Evolutionary conservation across 2,329 filamentous ascomycete species (phyloP), one percentile per base, ranked within the genome.

Genomic region (Alternaria burnsii): DNA sequence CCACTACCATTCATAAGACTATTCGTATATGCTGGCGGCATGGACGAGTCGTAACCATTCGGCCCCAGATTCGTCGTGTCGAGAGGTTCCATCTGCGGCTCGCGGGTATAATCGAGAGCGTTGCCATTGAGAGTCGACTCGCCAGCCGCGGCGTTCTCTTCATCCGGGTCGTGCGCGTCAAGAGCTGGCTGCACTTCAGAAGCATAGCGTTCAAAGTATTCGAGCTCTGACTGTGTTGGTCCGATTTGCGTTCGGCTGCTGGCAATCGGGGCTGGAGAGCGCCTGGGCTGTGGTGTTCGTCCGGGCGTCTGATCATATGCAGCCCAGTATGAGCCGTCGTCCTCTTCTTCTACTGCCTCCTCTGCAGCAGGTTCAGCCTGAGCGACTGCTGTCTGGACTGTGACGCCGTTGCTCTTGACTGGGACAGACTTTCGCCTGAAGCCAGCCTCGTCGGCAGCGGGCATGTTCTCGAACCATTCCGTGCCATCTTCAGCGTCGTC

Each of bases 291-390:
- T 7, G 78, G 78, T 32, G 78, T 79, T 18, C 68, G 65, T 3
- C 71, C 73, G 1, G 91, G 89, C 14, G 79, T 92, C 26, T 86
- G 86, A 76, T 94, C 94, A 62, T 88, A 86, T 32, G 87, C 89
- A 88, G 91, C 89, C 91, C 91, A 94, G 77, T 94, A 94, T 68
- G 89, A 90, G 62, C 93, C 89, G 32, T 91, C 89, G 22, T 91
- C 89, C 0, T 88, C 88, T 0, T 89, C 86, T 1, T 70, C 46
- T 50, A 30, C 20, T 50, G 46, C 30, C 22, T 38, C 66, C 10
- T 70, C 61, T 24, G 62, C 53, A n/a, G 65, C 62, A 12, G 63
- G 44, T 24, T 66, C 70, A 34, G 63, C 59, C 41, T 65, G 60
- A 16, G 64, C 54, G 12, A 48, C 52, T 3, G 61, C 40, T 8